A percentile compares a stretch with the other conserved stretches of the same genome.
phyloP scores from a whole-genome alignment of 129 eudicot species.

The Kitagawia praeruptora region DNA sequence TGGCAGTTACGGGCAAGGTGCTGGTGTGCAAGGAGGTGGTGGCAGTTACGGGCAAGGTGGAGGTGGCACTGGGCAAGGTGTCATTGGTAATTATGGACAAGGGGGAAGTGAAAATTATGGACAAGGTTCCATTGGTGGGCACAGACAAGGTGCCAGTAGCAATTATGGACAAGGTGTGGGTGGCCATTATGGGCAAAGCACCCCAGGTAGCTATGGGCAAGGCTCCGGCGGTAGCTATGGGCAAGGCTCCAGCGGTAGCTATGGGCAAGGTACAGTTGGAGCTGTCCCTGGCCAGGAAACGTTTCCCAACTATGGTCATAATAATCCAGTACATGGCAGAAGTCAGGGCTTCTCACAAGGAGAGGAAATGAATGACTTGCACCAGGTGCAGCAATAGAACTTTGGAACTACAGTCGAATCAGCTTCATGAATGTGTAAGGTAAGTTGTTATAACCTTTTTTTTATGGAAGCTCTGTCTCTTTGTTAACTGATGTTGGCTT shows the following conservation, averaged over 20 bases:
- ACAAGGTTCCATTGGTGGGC: slow-evolving; percentile 19
- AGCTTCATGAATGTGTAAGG: slow-evolving; percentile 35
- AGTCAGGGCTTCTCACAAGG: slow-evolving; percentile 19
- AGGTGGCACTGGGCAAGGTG: slow-evolving; percentile 18
- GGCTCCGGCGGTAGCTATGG: slow-evolving; percentile 11
- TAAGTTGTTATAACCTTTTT: slow-evolving; percentile 15
- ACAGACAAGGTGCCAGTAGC: slow-evolving; percentile 21
- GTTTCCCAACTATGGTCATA: slow-evolving; percentile 16
- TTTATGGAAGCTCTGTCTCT: neutral
- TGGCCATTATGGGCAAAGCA: slow-evolving; percentile 20
- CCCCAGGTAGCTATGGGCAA: slow-evolving; percentile 13
- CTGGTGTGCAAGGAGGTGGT: slow-evolving; percentile 16
- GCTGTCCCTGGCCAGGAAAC: slow-evolving; percentile 12
- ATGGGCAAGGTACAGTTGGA: slow-evolving; percentile 24
- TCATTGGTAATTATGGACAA: slow-evolving; percentile 19
- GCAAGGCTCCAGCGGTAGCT: slow-evolving; percentile 11
- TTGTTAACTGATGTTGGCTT: neutral
- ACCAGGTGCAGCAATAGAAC: slow-evolving; percentile 32
- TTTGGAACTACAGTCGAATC: slow-evolving; percentile 21
- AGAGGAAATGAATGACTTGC: slow-evolving; percentile 21
- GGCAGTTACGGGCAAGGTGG: slow-evolving; percentile 20
- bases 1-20: slow-evolving; percentile 20
- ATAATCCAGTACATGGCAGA: slow-evolving; percentile 28
- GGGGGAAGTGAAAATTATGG: slow-evolving; percentile 9
- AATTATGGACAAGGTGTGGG: slow-evolving; percentile 14